Base-by-base conservation (phyloP, 2,329 filamentous ascomycete genomes). In the Aspergillus sp. region DNA sequence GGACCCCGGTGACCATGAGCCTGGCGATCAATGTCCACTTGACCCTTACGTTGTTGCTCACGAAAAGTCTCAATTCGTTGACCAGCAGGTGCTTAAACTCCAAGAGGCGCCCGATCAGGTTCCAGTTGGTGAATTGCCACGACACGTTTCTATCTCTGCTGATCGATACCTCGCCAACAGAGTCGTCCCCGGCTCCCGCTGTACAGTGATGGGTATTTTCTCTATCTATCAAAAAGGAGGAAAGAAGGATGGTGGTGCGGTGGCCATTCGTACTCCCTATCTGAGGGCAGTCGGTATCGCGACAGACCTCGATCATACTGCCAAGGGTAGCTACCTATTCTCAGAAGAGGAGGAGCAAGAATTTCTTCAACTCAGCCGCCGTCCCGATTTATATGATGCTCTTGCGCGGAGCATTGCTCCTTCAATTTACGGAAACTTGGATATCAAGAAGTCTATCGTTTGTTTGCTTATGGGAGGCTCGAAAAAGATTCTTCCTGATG, bases 81-180 rank as follows among this genome's bases (percentile, higher is more conserved):
- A 99, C 70, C 95, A 99, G 76, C 95, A 99, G 75, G 91, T 99
- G 59, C 89, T 99, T 73, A 99, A 99, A 76, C 85, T 99, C 17
- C 95, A 99, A 73, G 95, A 99, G 76, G 95, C 93, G 0, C 95
- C 95, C 1, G 95, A 99, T 70, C 92, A 98, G 75, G 95, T 99
- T 0, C 95, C 95, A 0, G 95, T 99, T 1, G 95, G 95, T 78
- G 95, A 99, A 76, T 80, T 99, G 50, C 95, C 95, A 3, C 85
- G 95, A 43, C 95, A 99, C 68, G 96, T 99, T 46, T 84, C 98
- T 61, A 90, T 99, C 60, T 96, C 93, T 0, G 95, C 95, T n/a
- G 95, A 99, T 71, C 86, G 95, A 53, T 97, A 98, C 71, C 81
- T 99, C 47, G 95, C 93, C 11, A 99, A 99, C 72, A 87, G 92